Conservation (phyloP, 331 rosid genomes). For the Malus hybrid region DNA sequence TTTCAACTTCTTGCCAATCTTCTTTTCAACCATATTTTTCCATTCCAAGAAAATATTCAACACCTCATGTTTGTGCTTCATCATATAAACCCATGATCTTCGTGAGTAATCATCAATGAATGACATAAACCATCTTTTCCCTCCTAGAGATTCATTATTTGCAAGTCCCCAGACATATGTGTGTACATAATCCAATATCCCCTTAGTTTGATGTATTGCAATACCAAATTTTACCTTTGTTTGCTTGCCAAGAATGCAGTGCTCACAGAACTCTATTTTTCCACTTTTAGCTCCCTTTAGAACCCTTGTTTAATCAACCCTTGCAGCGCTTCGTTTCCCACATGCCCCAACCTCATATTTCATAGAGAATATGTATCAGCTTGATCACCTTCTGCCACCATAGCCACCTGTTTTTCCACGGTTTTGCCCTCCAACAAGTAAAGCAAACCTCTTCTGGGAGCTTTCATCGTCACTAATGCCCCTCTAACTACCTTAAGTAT, state of each 20-base stretch:
- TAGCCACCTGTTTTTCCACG: neutral
- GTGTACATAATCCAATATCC: neutral
- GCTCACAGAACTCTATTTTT: neutral
- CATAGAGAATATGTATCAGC: neutral
- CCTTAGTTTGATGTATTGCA: neutral
- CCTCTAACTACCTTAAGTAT: no score
- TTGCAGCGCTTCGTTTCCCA: neutral
- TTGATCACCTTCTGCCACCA: neutral
- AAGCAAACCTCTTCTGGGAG: neutral
- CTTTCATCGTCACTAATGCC: neutral
- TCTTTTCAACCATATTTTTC: neutral
- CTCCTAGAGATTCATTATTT: neutral
- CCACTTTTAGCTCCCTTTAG: neutral
- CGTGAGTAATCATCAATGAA: neutral
- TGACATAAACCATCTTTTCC: neutral
- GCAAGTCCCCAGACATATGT: neutral
- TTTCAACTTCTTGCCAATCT: neutral
- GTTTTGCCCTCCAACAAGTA: neutral
- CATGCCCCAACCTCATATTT: neutral
- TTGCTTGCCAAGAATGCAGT: neutral
- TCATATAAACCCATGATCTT: neutral
- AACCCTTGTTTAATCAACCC: neutral
- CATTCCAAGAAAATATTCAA: neutral
- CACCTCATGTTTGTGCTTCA: neutral
- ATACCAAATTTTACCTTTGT: neutral